Evolutionary conservation across 192 early-diverging fungal genomes (phyloP), one percentile per base, ranked within the genome.

Genomic region (Phlyctochytrium arcticum): DNA sequence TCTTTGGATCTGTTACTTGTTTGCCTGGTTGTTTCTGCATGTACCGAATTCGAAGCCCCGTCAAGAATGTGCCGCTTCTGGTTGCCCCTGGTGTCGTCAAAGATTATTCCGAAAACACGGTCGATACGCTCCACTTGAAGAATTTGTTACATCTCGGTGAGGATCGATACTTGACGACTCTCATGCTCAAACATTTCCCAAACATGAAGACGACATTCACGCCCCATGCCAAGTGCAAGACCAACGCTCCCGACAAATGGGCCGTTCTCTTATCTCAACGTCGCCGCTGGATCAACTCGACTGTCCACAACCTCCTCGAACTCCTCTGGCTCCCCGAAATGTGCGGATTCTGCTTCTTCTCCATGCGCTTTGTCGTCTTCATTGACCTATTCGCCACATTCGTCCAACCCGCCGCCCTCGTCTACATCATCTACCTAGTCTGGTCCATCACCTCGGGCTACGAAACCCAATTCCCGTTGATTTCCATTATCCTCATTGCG

Each of bases 281-380:
- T 27, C 90, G 96, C 67, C 89, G 96, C 19, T 98, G 96, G 96
- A 98, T 98, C 76, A 98, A 98, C 77, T 96, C 94, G 9, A 98
- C 96, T 1, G 88, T 98, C 27, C 96, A 98, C 76, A 98, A 98
- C 68, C 72, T 96, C 62, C 76, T 92, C 39, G 96, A 98, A 78
- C 80, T 98, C 17, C 69, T 95, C 37, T 83, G 88, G 60, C 65
- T 96, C 23, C 83, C 86, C 2, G 85, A 96, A 65, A 84, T 98
- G 75, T 98, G 96, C 67, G 94, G 94, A 15, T 92, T 92, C 74
- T 95, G 92, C 79, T 98, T 91, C 76, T 92, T 98, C 75, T 95
- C 94, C 3, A 96, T 98, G 94, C 87, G 93, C 39, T 96, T 98
- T 73, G 85, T 98, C 32, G 92, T 98, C 8, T 89, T 96, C 67